Base-by-base conservation (phyloP, 805 yeast genomes). In the Maudiozyma saulgeensis region DNA sequence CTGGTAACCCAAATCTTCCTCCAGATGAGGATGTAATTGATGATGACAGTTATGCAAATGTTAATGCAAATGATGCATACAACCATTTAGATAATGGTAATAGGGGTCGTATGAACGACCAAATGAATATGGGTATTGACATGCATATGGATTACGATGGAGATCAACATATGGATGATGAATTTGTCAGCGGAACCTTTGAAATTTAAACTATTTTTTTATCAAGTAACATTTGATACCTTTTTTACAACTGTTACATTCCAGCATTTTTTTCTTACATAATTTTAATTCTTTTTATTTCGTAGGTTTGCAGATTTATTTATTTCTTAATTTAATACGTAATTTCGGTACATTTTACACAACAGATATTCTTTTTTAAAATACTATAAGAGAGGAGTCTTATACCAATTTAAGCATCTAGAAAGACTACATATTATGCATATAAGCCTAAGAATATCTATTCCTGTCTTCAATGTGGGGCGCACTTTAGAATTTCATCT, bases 181-280 rank as follows among this genome's bases (percentile, higher is more conserved):
- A 84, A 59, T 87, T 86, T 69, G 93, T 87, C 46, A 87, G 85
- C 64, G 96, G 96, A 23, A 84, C 87, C 56, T 88, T 89, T 63
- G 96, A 89, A 66, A 75, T 89, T 57, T 87, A 62, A 41, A 11
- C 9, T 6, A 2, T n/a, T 3, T 28, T 28, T 28, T 28, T 28
- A 9, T 6, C 6, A 8, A 9, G 31, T 21, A 16, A 39, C 41
- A 18, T 12, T 39, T 23, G 12, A 28, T 28, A 4, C 32, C 2
- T 28, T 8, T 28, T 28, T 28, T 28, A 8, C 32, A 28, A 16
- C 4, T 35, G 18, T 35, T 35, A 35, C 16, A n/a, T 16, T 35
- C 38, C 38, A 35, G 38, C 38, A 35, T 35, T 35, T 4, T 35
- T 15, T 35, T 9, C 18, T n/a, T 35, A 15, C 38, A n/a, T 35